Conservation (phyloP, 352 stramenopile genomes). For the Thalassiosira livingstoniorum region DNA sequence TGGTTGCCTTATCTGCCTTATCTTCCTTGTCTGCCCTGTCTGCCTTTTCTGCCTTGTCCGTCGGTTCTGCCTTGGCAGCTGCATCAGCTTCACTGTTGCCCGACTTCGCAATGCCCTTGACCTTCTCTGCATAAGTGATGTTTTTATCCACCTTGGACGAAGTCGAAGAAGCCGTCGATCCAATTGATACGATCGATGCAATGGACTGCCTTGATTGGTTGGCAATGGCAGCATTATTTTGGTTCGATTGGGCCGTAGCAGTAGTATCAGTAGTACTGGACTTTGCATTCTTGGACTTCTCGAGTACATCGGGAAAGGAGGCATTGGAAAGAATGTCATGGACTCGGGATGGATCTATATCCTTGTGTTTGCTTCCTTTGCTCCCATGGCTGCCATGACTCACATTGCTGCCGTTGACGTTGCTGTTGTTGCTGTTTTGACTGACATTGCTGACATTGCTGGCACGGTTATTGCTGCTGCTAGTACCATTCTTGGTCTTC, state of each 20-base stretch:
- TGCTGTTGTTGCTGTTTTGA: background rate
- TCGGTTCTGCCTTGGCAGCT: background rate
- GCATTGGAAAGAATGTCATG: too few species aligned
- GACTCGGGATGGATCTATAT: too few species aligned
- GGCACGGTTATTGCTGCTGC: background rate
- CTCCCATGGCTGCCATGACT: background rate
- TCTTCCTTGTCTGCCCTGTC: background rate
- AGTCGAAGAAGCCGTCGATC: background rate
- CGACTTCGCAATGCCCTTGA: background rate
- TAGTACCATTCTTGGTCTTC: background rate
- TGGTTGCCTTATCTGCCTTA: background rate
- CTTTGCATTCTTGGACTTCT: background rate
- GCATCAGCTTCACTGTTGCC: background rate
- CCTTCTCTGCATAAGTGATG: background rate
- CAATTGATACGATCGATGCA: background rate
- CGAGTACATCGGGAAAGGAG: background rate
- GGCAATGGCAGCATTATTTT: too few species aligned
- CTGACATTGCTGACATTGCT: background rate
- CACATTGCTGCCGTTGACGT: background rate
- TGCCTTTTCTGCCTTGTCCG: background rate
- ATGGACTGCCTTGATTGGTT: background rate
- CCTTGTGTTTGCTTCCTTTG: background rate
- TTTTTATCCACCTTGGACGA: background rate
- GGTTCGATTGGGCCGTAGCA: too few species aligned
- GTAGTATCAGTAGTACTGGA: too few species aligned